phyloP scores from a whole-genome alignment of 1,139 yeast species.

The Blastobotrys raffinosifermentans region DNA sequence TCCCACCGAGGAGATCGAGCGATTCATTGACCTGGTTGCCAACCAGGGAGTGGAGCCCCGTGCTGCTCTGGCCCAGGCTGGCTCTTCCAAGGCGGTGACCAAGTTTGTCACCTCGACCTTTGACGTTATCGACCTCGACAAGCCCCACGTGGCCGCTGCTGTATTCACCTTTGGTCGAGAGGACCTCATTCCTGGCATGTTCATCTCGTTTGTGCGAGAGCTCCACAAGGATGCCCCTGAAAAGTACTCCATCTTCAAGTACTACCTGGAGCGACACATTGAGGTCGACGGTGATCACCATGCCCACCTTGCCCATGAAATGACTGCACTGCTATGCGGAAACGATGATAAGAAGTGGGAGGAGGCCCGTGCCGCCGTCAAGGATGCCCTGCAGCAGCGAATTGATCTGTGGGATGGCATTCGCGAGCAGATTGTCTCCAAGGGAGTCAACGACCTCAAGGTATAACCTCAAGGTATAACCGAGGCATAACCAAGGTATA shows the following conservation, averaged over 20 bases:
- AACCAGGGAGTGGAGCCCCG: slow-evolving; percentile 9
- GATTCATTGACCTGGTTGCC: slow-evolving; percentile 12
- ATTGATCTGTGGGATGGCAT: slow-evolving; percentile 22
- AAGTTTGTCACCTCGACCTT: slow-evolving; percentile 62
- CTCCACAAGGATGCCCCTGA: slow-evolving; percentile 20
- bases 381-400: slow-evolving; percentile 17
- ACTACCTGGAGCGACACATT: slow-evolving; percentile 21
- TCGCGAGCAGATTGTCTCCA: slow-evolving; percentile 4
- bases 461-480: too few species aligned
- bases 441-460: slow-evolving; percentile 1
- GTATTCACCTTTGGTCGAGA: slow-evolving; percentile 22
- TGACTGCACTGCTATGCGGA: slow-evolving; percentile 20
- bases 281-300: slow-evolving; percentile 23
- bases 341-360: slow-evolving; percentile 19
- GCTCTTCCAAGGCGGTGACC: slow-evolving; percentile 13
- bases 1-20: slow-evolving; percentile 14
- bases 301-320: slow-evolving; percentile 20
- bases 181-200: slow-evolving; percentile 43
- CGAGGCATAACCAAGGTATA: too few species aligned
- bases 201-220: slow-evolving; percentile 67
- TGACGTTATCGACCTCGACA: slow-evolving; percentile 52
- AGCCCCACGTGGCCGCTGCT: slow-evolving; percentile 22
- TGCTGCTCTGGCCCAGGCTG: slow-evolving; percentile 12
- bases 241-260: slow-evolving; percentile 20
- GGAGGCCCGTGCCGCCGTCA: slow-evolving; percentile 20